Evolutionary conservation across 768 basidiomycete species (phyloP), one percentile per base, ranked within the genome.

Genomic region (Chalciporus piperatus): DNA sequence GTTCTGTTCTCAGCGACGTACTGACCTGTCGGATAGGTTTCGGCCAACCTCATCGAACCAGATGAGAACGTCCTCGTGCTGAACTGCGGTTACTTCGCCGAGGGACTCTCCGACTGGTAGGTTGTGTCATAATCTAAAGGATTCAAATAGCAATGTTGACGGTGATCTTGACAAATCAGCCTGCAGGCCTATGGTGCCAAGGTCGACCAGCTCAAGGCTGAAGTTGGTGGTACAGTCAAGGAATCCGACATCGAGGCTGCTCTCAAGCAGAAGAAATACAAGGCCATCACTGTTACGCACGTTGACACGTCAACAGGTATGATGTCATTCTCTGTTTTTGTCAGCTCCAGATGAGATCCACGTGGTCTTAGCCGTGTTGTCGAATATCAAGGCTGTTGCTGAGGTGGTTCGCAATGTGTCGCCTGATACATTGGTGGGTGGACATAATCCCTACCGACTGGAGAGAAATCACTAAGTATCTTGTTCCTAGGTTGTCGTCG

Each of bases 31-130:
- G 56, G 32, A 45, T 58, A 91, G 86, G 92, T 94, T 37, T 85
- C 92, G 0, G 82, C 92, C 8, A 98, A 98, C 70, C 79, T 99
- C 48, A 77, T 98, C n/a, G 86, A 89, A 60, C 78, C 80, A 4
- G 85, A 85, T 48, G 87, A 93, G 59, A 73, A 83, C 52, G 90
- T 77, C 19, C 82, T 97, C 45, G 90, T 98, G 0, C 76, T 97
- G 43, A 83, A 92, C 70, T 85, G 83, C 19, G 96, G 96, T 6
- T 98, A 98, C 76, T 98, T 98, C 67, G 95, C 91, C 13, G 91
- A 96, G 63, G 81, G 87, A 59, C 94, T 96, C 61, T 77, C 82
- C 23, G 90, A 95, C 40, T 95, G 92, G 91, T 90, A 68, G 51
- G 58, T 61, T 41, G 33, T 6, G 13, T 19, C 30, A 11, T n/a